Evolutionary conservation across 352 stramenopile species (phyloP).

Genomic region (Phytophthora rubi): DNA sequence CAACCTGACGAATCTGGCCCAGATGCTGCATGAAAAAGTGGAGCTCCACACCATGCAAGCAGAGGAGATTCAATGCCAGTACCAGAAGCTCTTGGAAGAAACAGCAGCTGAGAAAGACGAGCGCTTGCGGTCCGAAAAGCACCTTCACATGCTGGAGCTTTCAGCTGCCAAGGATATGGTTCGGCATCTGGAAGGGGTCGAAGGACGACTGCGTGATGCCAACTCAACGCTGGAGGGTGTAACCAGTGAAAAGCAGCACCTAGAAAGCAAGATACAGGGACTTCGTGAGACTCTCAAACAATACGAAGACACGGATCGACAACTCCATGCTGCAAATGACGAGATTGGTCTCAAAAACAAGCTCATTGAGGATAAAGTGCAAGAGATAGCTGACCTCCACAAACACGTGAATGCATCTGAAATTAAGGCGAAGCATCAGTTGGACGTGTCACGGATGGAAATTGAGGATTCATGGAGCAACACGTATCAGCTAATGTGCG

Average conservation of each 20-base stretch:
- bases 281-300: slow-evolving; percentile 20
- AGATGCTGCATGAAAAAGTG: slow-evolving; percentile 44
- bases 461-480: slow-evolving; percentile 25
- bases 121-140: slow-evolving; percentile 48
- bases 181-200: slow-evolving; percentile 47
- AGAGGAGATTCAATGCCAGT: slow-evolving; percentile 53
- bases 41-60: slow-evolving; percentile 48
- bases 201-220: slow-evolving; percentile 30
- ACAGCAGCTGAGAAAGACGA: slow-evolving; percentile 51
- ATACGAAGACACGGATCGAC: slow-evolving; percentile 18
- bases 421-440: slow-evolving; percentile 11
- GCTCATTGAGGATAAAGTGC: slow-evolving; percentile 23
- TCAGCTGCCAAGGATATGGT: slow-evolving; percentile 48
- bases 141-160: slow-evolving; percentile 57
- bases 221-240: slow-evolving; percentile 21
- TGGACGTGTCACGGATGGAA: slow-evolving; percentile 21
- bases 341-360: slow-evolving; percentile 18
- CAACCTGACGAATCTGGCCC: slow-evolving; percentile 36
- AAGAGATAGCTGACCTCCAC: slow-evolving; percentile 9
- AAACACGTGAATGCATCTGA: slow-evolving; percentile 10
- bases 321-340: slow-evolving; percentile 26
- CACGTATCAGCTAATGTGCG: not conserved
- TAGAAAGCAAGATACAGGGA: slow-evolving; percentile 19
- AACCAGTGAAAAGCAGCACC: slow-evolving; percentile 21
- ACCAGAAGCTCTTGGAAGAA: slow-evolving; percentile 41